These are phyloP conservation scores for Penicillium paneum DNA, from an alignment of 2,329 filamentous ascomycete genomes.

Conservation along the genomic window DNA sequence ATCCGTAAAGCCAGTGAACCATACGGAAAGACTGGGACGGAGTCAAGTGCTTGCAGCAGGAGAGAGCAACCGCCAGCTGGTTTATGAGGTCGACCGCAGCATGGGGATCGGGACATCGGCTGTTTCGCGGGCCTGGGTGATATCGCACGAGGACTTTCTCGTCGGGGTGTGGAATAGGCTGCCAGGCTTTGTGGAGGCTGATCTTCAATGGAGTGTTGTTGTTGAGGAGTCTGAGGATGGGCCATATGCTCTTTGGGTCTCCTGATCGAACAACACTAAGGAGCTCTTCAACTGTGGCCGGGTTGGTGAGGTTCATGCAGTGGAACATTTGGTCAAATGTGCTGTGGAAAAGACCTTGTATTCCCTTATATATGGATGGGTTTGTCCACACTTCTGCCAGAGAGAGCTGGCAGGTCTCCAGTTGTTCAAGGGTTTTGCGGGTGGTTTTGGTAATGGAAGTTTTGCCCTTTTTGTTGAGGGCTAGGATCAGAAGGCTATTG, in stretches of 20 bases:
- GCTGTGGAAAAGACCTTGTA: constrained; percentile 26
- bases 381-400: constrained; percentile 31
- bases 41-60: constrained; percentile 35
- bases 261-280: constrained; percentile 33
- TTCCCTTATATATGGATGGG: constrained; percentile 26
- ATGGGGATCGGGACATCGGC: constrained; percentile 31
- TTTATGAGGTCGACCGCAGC: constrained; percentile 45
- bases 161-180: constrained; percentile 20
- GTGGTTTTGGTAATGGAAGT: constrained; percentile 24
- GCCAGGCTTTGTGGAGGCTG: constrained; percentile 35
- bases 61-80: constrained; percentile 45
- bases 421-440: constrained; percentile 22
- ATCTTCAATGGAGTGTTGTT: constrained; percentile 40
- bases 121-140: constrained; percentile 19
- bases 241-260: constrained; percentile 26
- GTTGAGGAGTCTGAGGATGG: constrained; percentile 34
- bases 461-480: constrained; percentile 26
- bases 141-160: constrained; percentile 29
- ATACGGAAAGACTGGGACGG: constrained; percentile 45
- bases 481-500: constrained; percentile 29
- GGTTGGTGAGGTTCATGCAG: constrained; percentile 34
- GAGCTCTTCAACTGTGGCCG: constrained; percentile 30
- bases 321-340: constrained; percentile 32
- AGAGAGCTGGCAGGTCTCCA: constrained; percentile 28
- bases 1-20: constrained; percentile 48